These are phyloP conservation scores for Astraeus odoratus DNA, from an alignment of 768 basidiomycete species.

Conservation along the genomic window DNA sequence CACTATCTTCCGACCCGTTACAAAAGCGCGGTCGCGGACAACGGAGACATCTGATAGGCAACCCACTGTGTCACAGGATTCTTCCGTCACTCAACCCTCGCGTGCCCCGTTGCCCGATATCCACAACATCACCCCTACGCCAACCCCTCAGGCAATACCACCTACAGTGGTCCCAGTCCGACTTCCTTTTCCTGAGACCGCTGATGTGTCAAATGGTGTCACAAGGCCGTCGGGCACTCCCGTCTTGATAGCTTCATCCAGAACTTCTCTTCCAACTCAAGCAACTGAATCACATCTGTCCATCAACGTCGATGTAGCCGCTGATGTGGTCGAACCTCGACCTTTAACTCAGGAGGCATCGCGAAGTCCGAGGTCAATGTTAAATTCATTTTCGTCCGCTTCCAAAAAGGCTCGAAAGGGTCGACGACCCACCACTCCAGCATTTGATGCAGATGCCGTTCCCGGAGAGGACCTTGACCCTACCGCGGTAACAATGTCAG, in stretches of 20 bases:
- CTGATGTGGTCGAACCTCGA: constrained; percentile 14
- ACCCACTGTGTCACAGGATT: constrained; percentile 12
- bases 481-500: constrained; percentile 78
- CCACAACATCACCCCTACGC: neutral
- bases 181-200: constrained; percentile 5
- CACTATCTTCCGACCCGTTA: constrained; percentile 62
- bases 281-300: neutral
- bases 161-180: constrained; percentile 6
- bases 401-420: constrained; percentile 30
- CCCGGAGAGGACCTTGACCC: constrained; percentile 78
- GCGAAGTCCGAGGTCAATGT: constrained; percentile 16
- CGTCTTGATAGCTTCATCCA: constrained; percentile 15
- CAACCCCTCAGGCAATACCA: neutral
- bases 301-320: neutral
- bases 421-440: constrained; percentile 45
- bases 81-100: constrained; percentile 4
- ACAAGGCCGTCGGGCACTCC: constrained; percentile 10
- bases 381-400: constrained; percentile 11
- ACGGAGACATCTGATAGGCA: constrained; percentile 16
- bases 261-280: constrained; percentile 5
- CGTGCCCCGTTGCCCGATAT: constrained; percentile 1
- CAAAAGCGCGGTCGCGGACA: constrained; percentile 45
- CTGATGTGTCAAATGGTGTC: constrained; percentile 4
- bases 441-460: constrained; percentile 51
- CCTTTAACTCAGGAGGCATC: constrained; percentile 8